Evolutionary conservation across 352 stramenopile genomes (phyloP).

Genomic region (Phytophthora syringae): DNA sequence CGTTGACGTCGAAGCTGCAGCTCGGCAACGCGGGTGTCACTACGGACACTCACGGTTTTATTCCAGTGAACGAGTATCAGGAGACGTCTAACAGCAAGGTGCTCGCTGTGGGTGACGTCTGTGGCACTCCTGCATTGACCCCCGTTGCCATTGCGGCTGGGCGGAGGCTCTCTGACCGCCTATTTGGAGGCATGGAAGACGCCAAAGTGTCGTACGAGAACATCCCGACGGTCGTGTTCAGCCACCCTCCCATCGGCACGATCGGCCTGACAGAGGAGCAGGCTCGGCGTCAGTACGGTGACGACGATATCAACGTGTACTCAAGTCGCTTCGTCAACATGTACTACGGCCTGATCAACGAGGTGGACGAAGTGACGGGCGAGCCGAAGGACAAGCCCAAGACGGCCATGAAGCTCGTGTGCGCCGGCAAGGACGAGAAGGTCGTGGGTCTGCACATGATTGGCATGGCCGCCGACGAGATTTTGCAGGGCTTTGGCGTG

Average conservation of each 20-base stretch:
- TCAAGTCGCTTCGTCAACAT: constrained; percentile 95
- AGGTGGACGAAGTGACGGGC: constrained; percentile 40
- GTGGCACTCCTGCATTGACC: constrained; percentile 73
- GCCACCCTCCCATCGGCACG: constrained; percentile 95
- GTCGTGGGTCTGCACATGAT: constrained; percentile 98
- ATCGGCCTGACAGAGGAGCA: constrained; percentile 93
- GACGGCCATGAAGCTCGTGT: constrained; percentile 96
- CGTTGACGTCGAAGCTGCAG: constrained; percentile 60
- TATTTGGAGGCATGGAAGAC: constrained; percentile 80
- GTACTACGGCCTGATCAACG: constrained; percentile 93
- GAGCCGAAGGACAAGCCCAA: constrained; percentile 86
- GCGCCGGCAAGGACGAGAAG: constrained; percentile 83
- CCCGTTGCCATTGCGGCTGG: constrained; percentile 89
- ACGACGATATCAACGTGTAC: constrained; percentile 94
- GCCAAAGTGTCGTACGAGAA: constrained; percentile 88
- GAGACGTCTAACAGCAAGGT: constrained; percentile 87
- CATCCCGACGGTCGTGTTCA: constrained; percentile 97
- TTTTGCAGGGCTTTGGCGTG: constrained; percentile 98
- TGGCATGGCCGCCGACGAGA: constrained; percentile 96
- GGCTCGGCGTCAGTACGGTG: constrained; percentile 88
- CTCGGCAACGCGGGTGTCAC: constrained; percentile 76
- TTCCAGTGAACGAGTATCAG: constrained; percentile 90
- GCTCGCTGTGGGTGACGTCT: constrained; percentile 83
- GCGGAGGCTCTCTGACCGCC: constrained; percentile 80
- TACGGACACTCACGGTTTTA: constrained; percentile 69